A percentile compares a stretch with the other conserved stretches of the same genome.
phyloP scores from a whole-genome alignment of 2,329 filamentous ascomycete species.

The Didymella pinodella region DNA sequence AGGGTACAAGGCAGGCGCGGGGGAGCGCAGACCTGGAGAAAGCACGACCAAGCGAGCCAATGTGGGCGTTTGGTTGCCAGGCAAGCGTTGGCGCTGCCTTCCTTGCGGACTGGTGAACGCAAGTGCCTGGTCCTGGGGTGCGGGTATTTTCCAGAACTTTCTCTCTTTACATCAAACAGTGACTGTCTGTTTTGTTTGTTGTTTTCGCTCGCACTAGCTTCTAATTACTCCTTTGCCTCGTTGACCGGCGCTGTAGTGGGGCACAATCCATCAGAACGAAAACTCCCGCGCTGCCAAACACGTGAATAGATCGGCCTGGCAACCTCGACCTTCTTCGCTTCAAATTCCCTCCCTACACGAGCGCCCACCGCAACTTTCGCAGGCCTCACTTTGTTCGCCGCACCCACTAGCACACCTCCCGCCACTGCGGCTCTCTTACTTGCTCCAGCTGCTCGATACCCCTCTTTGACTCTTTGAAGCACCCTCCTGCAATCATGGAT shows the following conservation, averaged over 20 bases:
- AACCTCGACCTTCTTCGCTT: conserved; percentile 50
- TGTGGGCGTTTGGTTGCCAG: conserved; percentile 33
- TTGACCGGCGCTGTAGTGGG: conserved; percentile 37
- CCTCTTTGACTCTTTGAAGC: conserved; percentile 33
- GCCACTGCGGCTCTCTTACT: conserved; percentile 31
- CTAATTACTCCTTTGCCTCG: conserved; percentile 24
- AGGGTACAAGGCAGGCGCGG: conserved; percentile 27
- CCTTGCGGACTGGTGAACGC: conserved; percentile 11
- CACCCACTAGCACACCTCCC: conserved; percentile 29
- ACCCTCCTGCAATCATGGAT: conserved; percentile 74
- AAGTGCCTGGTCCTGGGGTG: conserved; percentile 11
- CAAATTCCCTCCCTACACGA: conserved; percentile 48
- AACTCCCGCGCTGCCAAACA: conserved; percentile 46
- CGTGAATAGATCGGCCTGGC: conserved; percentile 44
- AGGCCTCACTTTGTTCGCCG: conserved; percentile 27
- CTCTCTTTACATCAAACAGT: conserved; percentile 7
- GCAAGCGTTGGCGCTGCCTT: conserved; percentile 17
- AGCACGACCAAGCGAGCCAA: conserved; percentile 39
- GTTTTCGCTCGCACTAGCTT: conserved; percentile 21
- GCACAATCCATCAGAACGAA: conserved; percentile 42
- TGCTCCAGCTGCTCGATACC: conserved; percentile 30
- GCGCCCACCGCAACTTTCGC: conserved; percentile 46
- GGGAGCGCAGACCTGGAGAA: conserved; percentile 32
- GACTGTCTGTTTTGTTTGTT: conserved; percentile 24
- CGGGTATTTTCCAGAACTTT: conserved; percentile 18